Base-by-base conservation (phyloP, 768 basidiomycete species). In the Auricularia heimuer region DNA sequence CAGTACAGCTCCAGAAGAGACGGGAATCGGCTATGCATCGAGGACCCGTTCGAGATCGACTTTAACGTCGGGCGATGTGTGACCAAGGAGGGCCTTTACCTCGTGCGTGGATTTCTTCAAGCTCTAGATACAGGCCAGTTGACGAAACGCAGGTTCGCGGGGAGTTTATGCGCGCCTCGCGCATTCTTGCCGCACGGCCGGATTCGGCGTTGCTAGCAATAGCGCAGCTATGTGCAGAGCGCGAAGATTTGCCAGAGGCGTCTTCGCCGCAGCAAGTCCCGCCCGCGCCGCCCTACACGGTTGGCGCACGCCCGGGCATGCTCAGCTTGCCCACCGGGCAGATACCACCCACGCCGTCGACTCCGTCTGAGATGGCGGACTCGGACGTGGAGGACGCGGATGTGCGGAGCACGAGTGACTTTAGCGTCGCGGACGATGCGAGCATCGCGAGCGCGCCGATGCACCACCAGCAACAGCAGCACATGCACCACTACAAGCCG, bases 41-140 rank as follows among this genome's bases (percentile, higher is more conserved):
- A 98, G 93, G 96, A 99, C 77, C 96, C 96, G 3, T 99, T 99
- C 72, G 96, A 98, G 73, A 82, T 82, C n/a, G 87, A 93, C 71
- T 99, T 90, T 77, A 99, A 99, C 69, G 96, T 99, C 60, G 90
- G 94, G 8, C 84, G 96, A 69, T 98, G 95, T 69, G 96, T 98
- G 21, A 98, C 96, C 18, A 90, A 88, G 71, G 96, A 99, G 73
- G 96, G 96, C 2, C 80, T 99, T 64, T 98, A 97, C 71, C 93
- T 92, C 51, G 95, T 95, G 71, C 70, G 84, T 29, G 73, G 24
- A 44, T 39, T 44, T 42, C 33, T 61, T 3, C 29, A 29, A 37
- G 29, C 45, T 11, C 3, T 29, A 8, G 47, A 64, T 44, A 29
- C 39, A 37, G 36, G 54, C 35, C 14, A 12, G 18, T 8, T 47